Evolutionary conservation across 345 rosid genomes (phyloP).

Genomic region (Adansonia digitata): DNA sequence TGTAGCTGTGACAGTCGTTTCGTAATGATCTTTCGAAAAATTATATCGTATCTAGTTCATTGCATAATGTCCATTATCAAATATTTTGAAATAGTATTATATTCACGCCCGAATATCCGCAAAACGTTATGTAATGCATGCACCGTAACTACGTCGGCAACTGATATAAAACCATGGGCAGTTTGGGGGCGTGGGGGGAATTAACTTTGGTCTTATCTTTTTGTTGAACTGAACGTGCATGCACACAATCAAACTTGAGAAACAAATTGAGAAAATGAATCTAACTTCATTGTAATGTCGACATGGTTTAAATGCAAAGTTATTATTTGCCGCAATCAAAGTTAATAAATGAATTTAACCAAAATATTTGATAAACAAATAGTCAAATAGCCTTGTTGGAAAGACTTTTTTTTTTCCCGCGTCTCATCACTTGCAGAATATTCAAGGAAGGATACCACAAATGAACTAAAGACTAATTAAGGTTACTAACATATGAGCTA

Average conservation of each 20-base stretch:
- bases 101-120: not conserved
- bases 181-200: not conserved
- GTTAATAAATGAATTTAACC: not conserved
- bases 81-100: too few relatives aligned
- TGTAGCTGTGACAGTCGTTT: too few relatives aligned
- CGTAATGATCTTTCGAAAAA: too few relatives aligned
- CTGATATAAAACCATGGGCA: not conserved
- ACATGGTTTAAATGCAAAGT: not conserved
- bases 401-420: too few relatives aligned
- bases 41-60: too few relatives aligned
- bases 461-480: too few relatives aligned
- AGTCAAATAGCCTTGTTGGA: too few relatives aligned
- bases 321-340: not conserved
- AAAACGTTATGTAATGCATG: not conserved
- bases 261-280: not conserved
- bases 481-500: too few relatives aligned
- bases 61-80: too few relatives aligned
- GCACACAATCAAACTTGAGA: not conserved
- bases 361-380: not conserved
- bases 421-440: too few relatives aligned
- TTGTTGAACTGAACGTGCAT: not conserved
- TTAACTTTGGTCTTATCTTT: not conserved
- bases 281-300: conserved; percentile 3
- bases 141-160: too few relatives aligned
- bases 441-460: too few relatives aligned